Conservation (phyloP, 345 rosid species). For the Eucalyptus erythrocorys region DNA sequence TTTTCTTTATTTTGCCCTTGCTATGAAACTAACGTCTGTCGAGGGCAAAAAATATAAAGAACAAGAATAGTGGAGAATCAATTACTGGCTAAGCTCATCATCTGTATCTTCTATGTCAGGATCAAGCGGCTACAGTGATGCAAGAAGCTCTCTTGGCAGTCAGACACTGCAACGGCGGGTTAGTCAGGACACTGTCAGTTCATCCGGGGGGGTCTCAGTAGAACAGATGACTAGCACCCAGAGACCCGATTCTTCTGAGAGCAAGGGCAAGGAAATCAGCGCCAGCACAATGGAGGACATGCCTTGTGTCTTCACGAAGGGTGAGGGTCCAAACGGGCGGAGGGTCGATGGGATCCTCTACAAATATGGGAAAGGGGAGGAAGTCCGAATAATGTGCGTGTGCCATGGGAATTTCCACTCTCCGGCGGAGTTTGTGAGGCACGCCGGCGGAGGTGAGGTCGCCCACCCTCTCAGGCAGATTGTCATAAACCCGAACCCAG, state of each 20-base stretch:
- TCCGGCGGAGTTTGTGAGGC: conserved; percentile 40
- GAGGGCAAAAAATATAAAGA: background rate
- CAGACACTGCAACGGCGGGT: background rate
- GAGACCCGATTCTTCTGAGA: background rate
- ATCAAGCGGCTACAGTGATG: background rate
- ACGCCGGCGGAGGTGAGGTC: conserved; percentile 29
- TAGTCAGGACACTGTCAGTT: background rate
- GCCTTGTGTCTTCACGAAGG: conserved; percentile 39
- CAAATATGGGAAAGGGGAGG: conserved; percentile 34
- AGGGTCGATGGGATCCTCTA: conserved; percentile 39
- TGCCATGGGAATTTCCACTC: conserved; percentile 41
- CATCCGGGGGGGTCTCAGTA: background rate
- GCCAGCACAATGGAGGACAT: conserved; percentile 17
- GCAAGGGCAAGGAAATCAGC: conserved; percentile 3
- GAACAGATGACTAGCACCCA: background rate
- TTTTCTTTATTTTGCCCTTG: background rate
- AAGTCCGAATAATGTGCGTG: conserved; percentile 40
- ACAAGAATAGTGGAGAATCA: background rate
- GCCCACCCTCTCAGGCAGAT: conserved; percentile 34
- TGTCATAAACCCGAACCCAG: conserved; percentile 17
- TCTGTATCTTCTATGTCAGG: background rate
- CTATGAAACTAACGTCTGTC: background rate
- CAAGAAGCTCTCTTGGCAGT: background rate
- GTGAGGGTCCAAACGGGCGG: conserved; percentile 30
- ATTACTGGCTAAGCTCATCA: background rate